Evolutionary conservation across 2,329 filamentous ascomycete species (phyloP), one percentile per base, ranked within the genome.

Genomic region (Paecilomyces dactylethromorphus): DNA sequence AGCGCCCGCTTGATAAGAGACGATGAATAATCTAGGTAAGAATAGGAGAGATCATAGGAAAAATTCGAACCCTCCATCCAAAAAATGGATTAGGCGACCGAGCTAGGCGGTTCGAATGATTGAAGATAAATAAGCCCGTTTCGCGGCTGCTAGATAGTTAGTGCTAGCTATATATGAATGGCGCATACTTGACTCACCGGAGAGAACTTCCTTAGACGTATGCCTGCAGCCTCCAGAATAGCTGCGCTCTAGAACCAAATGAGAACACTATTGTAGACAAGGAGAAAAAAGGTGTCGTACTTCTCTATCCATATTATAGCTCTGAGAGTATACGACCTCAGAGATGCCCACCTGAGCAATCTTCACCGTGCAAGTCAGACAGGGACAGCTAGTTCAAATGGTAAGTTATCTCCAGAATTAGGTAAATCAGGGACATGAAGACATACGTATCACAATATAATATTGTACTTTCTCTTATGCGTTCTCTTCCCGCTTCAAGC

Each of bases 281-380:
- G 22, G 7, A 39, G 53, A 29, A 29, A 26, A 31, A 58, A 22
- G 31, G 13, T 58, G 29, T 62, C 74, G 57, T 67, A 83, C 81
- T 63, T 91, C 86, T 49, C 80, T 84, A 70, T 99, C 94, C 88
- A 99, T 97, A 72, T 93, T 93, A 73, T 99, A 99, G 26, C 89
- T 87, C 71, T 95, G 89, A 64, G 87, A 92, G 69, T 96, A 99
- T 13, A 99, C 92, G 13, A 99, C 94, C 79, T 99, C 94, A 50
- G 85, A 86, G 64, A 99, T 96, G 18, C 94, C 94, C 7, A 97
- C 91, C 78, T 99, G 94, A 22, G 91, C 90, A 69, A 99, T 97
- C 79, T 99, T 99, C 79, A 99, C 96, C 68, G 91, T 96, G 76
- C 94, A 99, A 2, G 94, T 99, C 73, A 99, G 80, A 72, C 94